Evolutionary conservation across 2,329 filamentous ascomycete species (phyloP), one percentile per base, ranked within the genome.

Genomic region (Cadophora sp.): DNA sequence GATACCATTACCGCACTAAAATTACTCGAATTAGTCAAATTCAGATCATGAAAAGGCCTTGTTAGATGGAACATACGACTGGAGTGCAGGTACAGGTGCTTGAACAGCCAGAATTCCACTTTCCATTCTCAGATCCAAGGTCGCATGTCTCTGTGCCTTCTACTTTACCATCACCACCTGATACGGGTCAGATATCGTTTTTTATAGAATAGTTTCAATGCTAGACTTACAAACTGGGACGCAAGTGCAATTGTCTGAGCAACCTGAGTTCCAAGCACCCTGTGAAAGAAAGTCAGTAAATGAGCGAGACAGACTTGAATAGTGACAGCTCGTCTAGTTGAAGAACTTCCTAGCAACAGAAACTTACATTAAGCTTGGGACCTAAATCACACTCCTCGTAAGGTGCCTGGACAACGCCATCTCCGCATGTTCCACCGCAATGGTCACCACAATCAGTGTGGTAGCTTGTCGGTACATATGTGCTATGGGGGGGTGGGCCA

Each of bases 391-490:
- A 61, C 22, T 61, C 27, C 20, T 61, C 59, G n/a, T 61, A 61
- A 5, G 59, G 59, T n/a, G 59, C 11, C 27, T 61, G 59, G 13
- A 61, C 59, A 22, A 50, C 22, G 13, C 33, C 47, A 36, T 61
- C 59, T n/a, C 59, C 59, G 33, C 59, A 61, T 13, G 60, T 56
- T 8, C 65, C 65, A 11, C 61, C 65, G 36, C 65, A 67, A 3
- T 61, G 22, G 43, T 55, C 50, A 22, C 59, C 59, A 30, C 65
- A 61, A 14, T 48, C 59, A 11, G 22, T 45, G 18, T 61, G 45
- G 41, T 60, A 41, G 39, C 30, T 27, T 36, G 59, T 43, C 7
- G 47, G 18, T 14, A 39, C 8, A 39, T 9, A 39, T 39, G 36
- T 39, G 36, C 5, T 2, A 8, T 39, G 36, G 7, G 36, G 5